Conservation (phyloP, 257 asterid genomes). For the Solanum chiquidenum region DNA sequence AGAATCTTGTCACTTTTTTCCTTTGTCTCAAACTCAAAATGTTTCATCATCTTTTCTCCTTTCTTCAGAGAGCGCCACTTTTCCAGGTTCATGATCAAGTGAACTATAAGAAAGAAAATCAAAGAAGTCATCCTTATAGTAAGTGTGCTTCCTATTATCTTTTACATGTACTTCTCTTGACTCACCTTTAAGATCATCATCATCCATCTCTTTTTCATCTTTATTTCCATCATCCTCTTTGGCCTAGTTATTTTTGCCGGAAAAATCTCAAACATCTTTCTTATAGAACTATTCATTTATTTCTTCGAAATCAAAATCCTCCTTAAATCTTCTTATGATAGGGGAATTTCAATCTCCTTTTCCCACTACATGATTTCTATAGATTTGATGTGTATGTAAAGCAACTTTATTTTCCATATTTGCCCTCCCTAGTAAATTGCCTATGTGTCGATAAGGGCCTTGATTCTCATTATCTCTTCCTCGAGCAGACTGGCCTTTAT, state of each 20-base stretch:
- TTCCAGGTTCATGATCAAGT: not conserved
- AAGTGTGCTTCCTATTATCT: constrained; percentile 1
- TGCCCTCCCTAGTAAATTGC: not conserved
- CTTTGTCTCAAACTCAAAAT: constrained; percentile 3
- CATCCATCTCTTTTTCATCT: too few species aligned
- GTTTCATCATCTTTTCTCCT: constrained; percentile 10
- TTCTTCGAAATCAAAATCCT: constrained; percentile 24
- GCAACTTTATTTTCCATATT: not conserved
- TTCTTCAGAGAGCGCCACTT: not conserved
- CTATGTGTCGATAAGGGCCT: not conserved
- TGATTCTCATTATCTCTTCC: not conserved
- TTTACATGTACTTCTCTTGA: not conserved
- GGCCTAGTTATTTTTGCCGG: not conserved
- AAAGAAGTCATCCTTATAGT: constrained; percentile 15
- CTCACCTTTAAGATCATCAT: not conserved
- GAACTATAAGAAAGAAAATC: constrained; percentile 7
- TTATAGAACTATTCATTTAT: constrained; percentile 19
- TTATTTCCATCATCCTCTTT: too few species aligned
- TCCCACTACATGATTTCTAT: too few species aligned
- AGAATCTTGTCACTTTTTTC: too few species aligned
- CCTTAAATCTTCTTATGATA: not conserved
- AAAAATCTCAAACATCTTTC: constrained; percentile 15
- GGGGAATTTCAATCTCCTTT: not conserved
- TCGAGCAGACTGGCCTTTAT: not conserved
- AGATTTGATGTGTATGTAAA: too few species aligned